phyloP scores from a whole-genome alignment of 2,329 filamentous ascomycete genomes.

The Diaporthe vexans region DNA sequence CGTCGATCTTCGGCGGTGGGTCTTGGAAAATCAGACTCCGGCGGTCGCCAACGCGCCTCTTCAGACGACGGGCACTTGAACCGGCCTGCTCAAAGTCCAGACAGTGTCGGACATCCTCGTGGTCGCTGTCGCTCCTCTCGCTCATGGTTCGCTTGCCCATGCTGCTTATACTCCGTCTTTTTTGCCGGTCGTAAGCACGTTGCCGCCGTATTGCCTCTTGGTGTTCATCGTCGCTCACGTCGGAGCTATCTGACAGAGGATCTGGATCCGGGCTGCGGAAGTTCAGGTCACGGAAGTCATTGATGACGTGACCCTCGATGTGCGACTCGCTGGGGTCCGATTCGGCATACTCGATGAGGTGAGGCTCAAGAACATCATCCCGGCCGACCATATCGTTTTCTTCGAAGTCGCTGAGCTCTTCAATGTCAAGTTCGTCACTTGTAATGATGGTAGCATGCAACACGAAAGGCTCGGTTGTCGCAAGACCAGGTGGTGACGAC shows the following conservation, averaged over 20 bases:
- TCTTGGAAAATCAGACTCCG: constrained; percentile 65
- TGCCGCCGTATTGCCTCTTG: constrained; percentile 56
- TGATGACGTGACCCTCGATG: constrained; percentile 60
- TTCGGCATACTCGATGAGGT: constrained; percentile 61
- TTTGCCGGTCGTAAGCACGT: constrained; percentile 59
- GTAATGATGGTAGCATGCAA: constrained; percentile 42
- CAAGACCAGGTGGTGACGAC: constrained; percentile 30
- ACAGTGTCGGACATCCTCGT: constrained; percentile 55
- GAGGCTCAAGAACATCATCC: constrained; percentile 58
- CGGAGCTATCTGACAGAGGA: constrained; percentile 54
- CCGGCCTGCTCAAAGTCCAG: constrained; percentile 58
- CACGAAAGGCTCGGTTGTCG: not conserved
- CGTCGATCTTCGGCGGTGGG: constrained; percentile 65
- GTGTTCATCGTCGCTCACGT: constrained; percentile 55
- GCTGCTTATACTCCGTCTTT: constrained; percentile 65
- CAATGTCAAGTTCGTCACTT: constrained; percentile 55
- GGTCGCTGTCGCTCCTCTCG: constrained; percentile 65
- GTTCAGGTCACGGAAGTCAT: constrained; percentile 60
- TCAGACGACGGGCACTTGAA: constrained; percentile 63
- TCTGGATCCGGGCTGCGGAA: constrained; percentile 56
- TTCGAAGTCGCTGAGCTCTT: constrained; percentile 61
- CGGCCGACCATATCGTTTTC: constrained; percentile 59
- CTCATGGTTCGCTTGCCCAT: constrained; percentile 66
- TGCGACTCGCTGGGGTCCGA: constrained; percentile 57
- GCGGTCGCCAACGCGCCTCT: constrained; percentile 61